These are phyloP conservation scores for Triangularia setosa DNA, from an alignment of 2,329 filamentous ascomycete genomes.

Conservation along the genomic window DNA sequence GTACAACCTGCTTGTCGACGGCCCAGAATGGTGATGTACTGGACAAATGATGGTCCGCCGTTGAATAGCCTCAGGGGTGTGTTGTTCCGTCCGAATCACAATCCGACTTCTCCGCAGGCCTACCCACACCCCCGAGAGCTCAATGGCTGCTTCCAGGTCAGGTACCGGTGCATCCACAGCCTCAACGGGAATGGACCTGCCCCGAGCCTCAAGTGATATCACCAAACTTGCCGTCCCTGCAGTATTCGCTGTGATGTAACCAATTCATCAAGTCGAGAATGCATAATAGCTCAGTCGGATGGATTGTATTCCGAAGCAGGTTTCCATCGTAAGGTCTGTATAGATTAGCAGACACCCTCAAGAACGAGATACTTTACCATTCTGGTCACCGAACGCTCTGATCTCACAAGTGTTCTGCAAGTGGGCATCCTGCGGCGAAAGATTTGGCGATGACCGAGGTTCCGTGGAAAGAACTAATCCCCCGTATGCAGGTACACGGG, in stretches of 20 bases:
- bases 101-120: neutral
- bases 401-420: neutral
- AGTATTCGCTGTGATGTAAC: neutral
- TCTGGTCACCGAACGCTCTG: neutral
- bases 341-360: neutral
- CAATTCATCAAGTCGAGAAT: neutral
- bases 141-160: neutral
- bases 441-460: neutral
- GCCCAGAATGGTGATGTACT: conserved; percentile 7
- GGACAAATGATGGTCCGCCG: neutral
- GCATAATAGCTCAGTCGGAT: neutral
- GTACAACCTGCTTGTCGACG: conserved; percentile 4
- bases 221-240: neutral
- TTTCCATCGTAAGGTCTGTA: neutral
- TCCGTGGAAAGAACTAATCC: neutral
- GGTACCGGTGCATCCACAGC: neutral
- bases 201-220: neutral
- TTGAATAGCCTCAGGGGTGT: neutral
- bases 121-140: neutral
- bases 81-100: neutral
- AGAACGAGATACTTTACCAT: neutral
- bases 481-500: neutral
- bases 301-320: neutral
- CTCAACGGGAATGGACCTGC: neutral
- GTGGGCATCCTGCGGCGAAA: neutral